phyloP scores from a whole-genome alignment of 306 rosid species.

The Psophocarpus tetragonolobus region DNA sequence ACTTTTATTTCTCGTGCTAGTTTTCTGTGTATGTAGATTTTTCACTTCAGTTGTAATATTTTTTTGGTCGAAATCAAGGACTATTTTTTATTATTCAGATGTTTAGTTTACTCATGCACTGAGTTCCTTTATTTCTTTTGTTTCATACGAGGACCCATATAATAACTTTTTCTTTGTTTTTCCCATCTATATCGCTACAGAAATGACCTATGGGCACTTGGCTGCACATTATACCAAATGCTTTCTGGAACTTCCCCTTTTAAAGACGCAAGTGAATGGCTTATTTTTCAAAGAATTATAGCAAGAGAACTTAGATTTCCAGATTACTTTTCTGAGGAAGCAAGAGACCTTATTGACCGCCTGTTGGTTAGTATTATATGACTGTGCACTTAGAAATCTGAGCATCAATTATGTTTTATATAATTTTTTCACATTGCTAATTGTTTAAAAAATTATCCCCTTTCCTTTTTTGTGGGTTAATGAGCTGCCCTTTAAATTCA shows the following conservation, averaged over 20 bases:
- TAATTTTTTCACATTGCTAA: neutral
- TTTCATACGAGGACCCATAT: constrained; percentile 16
- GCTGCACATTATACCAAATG: constrained; percentile 99
- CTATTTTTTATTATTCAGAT: constrained; percentile 10
- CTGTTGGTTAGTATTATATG: constrained; percentile 67
- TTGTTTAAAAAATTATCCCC: neutral
- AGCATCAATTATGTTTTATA: neutral
- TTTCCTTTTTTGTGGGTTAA: constrained; percentile 1
- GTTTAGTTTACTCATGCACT: neutral
- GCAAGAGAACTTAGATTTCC: constrained; percentile 97
- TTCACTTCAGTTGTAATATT: neutral
- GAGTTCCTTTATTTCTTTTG: constrained; percentile 21
- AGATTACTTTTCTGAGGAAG: constrained; percentile 80
- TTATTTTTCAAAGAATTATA: constrained; percentile 95
- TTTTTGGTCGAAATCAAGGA: neutral
- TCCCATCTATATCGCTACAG: constrained; percentile 53
- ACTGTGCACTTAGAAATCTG: neutral
- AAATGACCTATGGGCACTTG: constrained; percentile 99
- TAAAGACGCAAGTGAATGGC: constrained; percentile 99
- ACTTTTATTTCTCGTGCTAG: neutral
- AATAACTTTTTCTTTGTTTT: constrained; percentile 25
- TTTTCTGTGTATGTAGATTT: constrained; percentile 4
- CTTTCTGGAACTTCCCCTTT: constrained; percentile 99
- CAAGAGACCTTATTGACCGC: constrained; percentile 83
- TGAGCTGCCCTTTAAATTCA: neutral